Conservation (phyloP, 805 yeast genomes). For the Candida parachauliodes region DNA sequence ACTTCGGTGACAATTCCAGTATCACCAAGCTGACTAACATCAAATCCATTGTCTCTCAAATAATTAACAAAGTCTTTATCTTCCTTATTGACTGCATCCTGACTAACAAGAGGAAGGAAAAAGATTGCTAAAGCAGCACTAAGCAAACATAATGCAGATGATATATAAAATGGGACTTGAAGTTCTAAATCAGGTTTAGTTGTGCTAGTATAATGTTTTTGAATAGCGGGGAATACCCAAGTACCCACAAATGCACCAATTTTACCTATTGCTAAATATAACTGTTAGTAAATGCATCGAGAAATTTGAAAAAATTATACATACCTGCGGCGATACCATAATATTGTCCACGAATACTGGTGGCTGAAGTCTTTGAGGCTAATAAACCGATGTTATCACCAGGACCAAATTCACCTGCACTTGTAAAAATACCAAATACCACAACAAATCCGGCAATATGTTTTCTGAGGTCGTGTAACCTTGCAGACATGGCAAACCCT, state of each 20-base stretch:
- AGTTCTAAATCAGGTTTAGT: constrained; percentile 46
- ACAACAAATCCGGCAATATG: constrained; percentile 79
- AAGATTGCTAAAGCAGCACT: constrained; percentile 68
- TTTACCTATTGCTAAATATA: constrained; percentile 69
- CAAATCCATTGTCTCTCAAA: constrained; percentile 67
- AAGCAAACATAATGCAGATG: constrained; percentile 71
- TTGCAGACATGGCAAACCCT: constrained; percentile 82
- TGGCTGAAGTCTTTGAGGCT: constrained; percentile 81
- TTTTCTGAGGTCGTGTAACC: constrained; percentile 49
- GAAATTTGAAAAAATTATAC: neutral
- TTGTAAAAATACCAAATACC: constrained; percentile 80
- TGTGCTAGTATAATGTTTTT: constrained; percentile 44
- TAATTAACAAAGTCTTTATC: constrained; percentile 69
- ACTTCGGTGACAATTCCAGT: constrained; percentile 8
- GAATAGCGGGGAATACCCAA: constrained; percentile 81
- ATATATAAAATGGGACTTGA: constrained; percentile 77
- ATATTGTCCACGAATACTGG: constrained; percentile 86
- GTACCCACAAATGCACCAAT: constrained; percentile 92
- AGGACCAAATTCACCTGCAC: constrained; percentile 91
- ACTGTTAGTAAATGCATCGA: neutral
- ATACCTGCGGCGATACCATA: constrained; percentile 76
- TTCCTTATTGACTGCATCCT: constrained; percentile 75
- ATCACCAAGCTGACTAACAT: constrained; percentile 55
- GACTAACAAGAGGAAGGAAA: constrained; percentile 77
- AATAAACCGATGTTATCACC: constrained; percentile 89